Conservation (phyloP, 2,329 filamentous ascomycete genomes). For the Phaeosphaeria sp. region DNA sequence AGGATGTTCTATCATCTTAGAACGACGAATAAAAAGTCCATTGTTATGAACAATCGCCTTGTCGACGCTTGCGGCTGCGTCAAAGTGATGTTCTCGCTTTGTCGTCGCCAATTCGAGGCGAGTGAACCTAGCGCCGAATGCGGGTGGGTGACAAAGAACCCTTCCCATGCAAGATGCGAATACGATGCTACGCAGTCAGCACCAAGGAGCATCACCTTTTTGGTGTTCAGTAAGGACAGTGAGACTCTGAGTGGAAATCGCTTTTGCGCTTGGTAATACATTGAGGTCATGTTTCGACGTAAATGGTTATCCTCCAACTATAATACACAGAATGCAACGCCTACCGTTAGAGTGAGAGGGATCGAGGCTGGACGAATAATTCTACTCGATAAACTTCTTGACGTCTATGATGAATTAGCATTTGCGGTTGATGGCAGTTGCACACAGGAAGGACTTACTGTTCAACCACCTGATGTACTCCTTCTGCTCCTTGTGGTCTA, state of each 20-base stretch:
- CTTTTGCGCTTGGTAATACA: slow-evolving; percentile 18
- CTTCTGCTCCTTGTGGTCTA: slow-evolving; percentile 97
- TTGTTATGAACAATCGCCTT: slow-evolving; percentile 19
- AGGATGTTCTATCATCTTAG: slow-evolving; percentile 16
- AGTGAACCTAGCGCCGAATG: slow-evolving; percentile 22
- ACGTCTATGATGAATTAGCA: slow-evolving; percentile 62
- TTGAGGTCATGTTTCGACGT: slow-evolving; percentile 17
- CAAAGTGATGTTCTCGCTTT: slow-evolving; percentile 17
- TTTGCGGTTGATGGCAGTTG: not conserved
- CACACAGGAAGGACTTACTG: slow-evolving; percentile 43
- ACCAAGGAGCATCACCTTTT: not conserved
- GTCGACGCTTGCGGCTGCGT: slow-evolving; percentile 27
- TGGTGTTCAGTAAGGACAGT: not conserved
- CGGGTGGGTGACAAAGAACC: slow-evolving; percentile 11
- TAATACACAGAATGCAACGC: slow-evolving; percentile 32
- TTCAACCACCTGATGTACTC: slow-evolving; percentile 93
- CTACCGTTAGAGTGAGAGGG: slow-evolving; percentile 7
- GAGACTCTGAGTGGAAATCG: slow-evolving; percentile 27
- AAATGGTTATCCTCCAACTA: slow-evolving; percentile 19
- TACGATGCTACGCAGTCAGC: slow-evolving; percentile 1
- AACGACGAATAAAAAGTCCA: slow-evolving; percentile 16
- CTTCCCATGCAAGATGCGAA: not conserved
- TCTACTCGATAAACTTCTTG: slow-evolving; percentile 78
- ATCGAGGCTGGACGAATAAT: slow-evolving; percentile 28
- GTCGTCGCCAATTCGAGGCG: slow-evolving; percentile 15